phyloP scores from a whole-genome alignment of 2,329 filamentous ascomycete species.

The Alternaria dauci region DNA sequence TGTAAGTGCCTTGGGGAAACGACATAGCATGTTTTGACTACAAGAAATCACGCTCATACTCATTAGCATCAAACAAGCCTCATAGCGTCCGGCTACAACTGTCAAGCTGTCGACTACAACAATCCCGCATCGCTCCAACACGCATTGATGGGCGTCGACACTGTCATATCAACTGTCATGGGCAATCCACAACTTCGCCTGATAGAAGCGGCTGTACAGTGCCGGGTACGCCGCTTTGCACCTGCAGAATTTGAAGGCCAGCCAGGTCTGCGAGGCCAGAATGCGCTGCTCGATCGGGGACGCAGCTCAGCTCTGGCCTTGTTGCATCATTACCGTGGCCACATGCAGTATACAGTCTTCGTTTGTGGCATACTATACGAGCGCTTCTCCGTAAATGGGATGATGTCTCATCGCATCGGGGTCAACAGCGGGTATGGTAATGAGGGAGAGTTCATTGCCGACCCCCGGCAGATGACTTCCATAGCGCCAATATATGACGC shows the following conservation, averaged over 20 bases:
- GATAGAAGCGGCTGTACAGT: conserved; percentile 73
- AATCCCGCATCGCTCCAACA: conserved; percentile 67
- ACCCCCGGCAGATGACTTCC: conserved; percentile 66
- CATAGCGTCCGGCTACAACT: conserved; percentile 67
- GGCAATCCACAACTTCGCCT: conserved; percentile 72
- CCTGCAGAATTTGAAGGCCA: conserved; percentile 79
- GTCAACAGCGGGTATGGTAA: conserved; percentile 61
- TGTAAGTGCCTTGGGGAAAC: conserved; percentile 54
- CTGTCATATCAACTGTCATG: conserved; percentile 77
- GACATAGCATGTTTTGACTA: background rate
- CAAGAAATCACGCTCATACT: conserved; percentile 17
- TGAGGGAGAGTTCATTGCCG: conserved; percentile 72
- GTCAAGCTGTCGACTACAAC: conserved; percentile 73
- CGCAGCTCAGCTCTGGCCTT: conserved; percentile 65
- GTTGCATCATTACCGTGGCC: conserved; percentile 63
- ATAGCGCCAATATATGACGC: conserved; percentile 67
- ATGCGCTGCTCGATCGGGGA: conserved; percentile 69
- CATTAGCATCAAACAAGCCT: conserved; percentile 64
- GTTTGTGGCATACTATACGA: conserved; percentile 80
- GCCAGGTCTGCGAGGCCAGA: conserved; percentile 62
- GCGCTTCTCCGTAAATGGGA: conserved; percentile 73
- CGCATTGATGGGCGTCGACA: conserved; percentile 74
- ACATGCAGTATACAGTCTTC: conserved; percentile 74
- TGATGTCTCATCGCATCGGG: conserved; percentile 68
- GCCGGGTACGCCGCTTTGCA: conserved; percentile 72